Evolutionary conservation across 805 yeast genomes (phyloP).

Genomic region (Trichomonascus vanleenenianus): DNA sequence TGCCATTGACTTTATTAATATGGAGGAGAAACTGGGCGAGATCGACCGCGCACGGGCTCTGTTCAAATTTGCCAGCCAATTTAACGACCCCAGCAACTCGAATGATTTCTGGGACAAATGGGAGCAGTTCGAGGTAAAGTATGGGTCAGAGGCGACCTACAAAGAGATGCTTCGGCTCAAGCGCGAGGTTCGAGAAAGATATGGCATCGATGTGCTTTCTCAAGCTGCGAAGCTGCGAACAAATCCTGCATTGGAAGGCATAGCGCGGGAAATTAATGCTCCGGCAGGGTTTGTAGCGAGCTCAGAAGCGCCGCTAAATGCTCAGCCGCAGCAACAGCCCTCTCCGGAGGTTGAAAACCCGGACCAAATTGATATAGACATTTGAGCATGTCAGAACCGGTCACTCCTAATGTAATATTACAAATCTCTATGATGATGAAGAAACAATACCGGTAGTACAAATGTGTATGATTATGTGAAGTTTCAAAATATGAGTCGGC

Average conservation of each 20-base stretch:
- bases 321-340: not conserved
- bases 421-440: too few relatives aligned
- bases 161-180: conserved; percentile 65
- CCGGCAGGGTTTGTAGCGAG: conserved; percentile 21
- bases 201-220: conserved; percentile 8
- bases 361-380: conserved; percentile 18
- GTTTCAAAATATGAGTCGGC: too few relatives aligned
- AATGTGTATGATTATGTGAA: too few relatives aligned
- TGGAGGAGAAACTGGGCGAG: conserved; percentile 51
- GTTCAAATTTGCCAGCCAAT: conserved; percentile 45
- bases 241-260: not conserved
- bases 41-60: conserved; percentile 55
- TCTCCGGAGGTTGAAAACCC: conserved; percentile 11
- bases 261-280: conserved; percentile 10
- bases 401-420: too few relatives aligned
- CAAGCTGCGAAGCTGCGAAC: too few relatives aligned
- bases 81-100: conserved; percentile 28
- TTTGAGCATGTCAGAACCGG: too few relatives aligned
- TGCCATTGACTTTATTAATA: conserved; percentile 44
- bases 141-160: conserved; percentile 65
- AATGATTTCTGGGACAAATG: conserved; percentile 53
- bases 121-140: conserved; percentile 63
- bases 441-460: too few relatives aligned
- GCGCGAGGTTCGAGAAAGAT: conserved; percentile 33
- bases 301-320: conserved; percentile 5